Evolutionary conservation across 495 filamentous ascomycete genomes (phyloP).

Genomic region (Friedmanniomyces endolithicus): DNA sequence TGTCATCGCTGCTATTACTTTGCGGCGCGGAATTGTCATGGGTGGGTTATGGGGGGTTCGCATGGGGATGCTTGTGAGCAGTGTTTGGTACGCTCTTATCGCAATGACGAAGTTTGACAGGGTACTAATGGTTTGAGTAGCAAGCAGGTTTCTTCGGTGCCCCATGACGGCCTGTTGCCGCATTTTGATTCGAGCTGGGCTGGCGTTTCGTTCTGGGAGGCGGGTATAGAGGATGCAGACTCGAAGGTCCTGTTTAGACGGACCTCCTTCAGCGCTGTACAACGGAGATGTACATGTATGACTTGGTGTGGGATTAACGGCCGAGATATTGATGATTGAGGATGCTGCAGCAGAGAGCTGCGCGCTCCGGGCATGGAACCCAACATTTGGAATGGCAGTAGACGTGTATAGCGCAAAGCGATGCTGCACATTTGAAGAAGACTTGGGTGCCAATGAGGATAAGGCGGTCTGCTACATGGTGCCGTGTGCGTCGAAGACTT

Average conservation of each 20-base stretch:
- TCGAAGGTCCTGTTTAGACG: too few relatives aligned
- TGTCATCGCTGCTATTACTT: slow-evolving; percentile 16
- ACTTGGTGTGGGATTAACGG: background rate
- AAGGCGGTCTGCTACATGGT: too few relatives aligned
- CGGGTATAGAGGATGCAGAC: background rate
- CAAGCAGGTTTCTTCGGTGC: slow-evolving; percentile 15
- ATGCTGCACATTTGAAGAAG: too few relatives aligned
- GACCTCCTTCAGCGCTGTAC: too few relatives aligned
- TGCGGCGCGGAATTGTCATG: slow-evolving; percentile 14
- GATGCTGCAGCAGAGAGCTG: background rate
- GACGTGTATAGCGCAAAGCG: background rate
- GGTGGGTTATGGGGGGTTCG: slow-evolving; percentile 11
- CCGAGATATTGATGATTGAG: background rate
- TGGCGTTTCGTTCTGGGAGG: background rate
- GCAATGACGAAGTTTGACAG: background rate
- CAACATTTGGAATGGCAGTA: background rate
- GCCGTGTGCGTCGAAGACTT: too few relatives aligned
- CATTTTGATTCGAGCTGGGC: background rate
- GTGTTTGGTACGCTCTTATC: slow-evolving; percentile 2
- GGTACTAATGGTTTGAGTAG: background rate
- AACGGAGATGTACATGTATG: background rate
- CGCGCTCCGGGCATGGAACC: background rate
- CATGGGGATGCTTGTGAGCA: slow-evolving; percentile 13
- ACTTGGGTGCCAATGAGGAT: too few relatives aligned
- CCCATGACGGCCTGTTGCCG: background rate